Base-by-base conservation (phyloP, 768 basidiomycete species). In the Boletus subparvulus region DNA sequence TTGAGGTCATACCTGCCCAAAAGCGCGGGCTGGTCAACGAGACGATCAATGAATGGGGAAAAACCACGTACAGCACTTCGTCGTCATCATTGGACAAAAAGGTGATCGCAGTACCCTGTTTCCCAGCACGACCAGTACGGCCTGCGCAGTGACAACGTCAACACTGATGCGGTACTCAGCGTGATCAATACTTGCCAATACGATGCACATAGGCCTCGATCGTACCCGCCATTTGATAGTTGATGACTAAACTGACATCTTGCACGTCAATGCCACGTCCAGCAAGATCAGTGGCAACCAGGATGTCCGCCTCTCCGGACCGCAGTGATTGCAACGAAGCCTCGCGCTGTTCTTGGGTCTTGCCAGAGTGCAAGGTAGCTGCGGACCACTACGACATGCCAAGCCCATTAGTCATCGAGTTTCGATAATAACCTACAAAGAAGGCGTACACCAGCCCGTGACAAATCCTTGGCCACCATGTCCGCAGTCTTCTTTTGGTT, bases 401-500 rank as follows among this genome's bases (percentile, higher is more conserved):
- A 58, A 54, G 17, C 30, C 14, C 39, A 7, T 57, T 35, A 50
- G 50, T 52, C 49, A 52, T 35, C 21, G 24, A 17, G 21, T 28
- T 50, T 42, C 53, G 8, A 49, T 19, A 26, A 26, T 12, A 41
- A 19, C 42, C 14, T 14, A 39, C 35, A 52, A 26, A 45, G n/a
- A 47, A 40, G 24, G 82, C 90, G 41, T 71, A 95, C 90, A 21
- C 92, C 90, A 40, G 87, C 92, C 50, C 94, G 90, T 47, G 87
- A 86, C 3, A 99, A 78, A 68, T 98, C 95, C 71, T 95, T 95
- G 39, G 93, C 89, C 35, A 99, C 93, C 87, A 94, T 92, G 70
- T 99, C 97, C 49, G 95, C 96, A 13, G 94, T 96, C 81, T 98
- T 97, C 81, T 99, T 99, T 74, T 98, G 95, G 72, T 98, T 98